A percentile compares a stretch with the other conserved stretches of the same genome.
phyloP scores from a whole-genome alignment of 2,329 filamentous ascomycete genomes.

The Diplodia intermedia region DNA sequence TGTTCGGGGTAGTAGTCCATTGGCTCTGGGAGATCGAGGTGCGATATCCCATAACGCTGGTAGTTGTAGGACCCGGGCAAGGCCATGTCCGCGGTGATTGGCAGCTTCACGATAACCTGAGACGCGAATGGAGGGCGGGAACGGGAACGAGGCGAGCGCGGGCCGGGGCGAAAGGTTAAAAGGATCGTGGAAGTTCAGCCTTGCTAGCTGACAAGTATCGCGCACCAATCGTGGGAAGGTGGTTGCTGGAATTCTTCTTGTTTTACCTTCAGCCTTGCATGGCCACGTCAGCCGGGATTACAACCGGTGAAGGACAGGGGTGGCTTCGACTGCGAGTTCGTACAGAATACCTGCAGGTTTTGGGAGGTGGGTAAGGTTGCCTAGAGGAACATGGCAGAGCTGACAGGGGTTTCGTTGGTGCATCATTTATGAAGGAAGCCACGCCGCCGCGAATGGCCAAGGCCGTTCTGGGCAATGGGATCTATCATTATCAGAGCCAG shows the following conservation, averaged over 20 bases:
- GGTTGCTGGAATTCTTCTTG: neutral
- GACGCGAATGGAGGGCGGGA: slow-evolving; percentile 3
- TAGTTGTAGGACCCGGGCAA: neutral
- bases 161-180: neutral
- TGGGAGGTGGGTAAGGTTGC: neutral
- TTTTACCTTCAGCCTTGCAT: slow-evolving; percentile 10
- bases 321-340: slow-evolving; percentile 4
- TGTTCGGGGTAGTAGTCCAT: neutral
- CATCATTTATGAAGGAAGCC: neutral
- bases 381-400: neutral
- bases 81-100: neutral
- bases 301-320: neutral
- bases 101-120: neutral
- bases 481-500: neutral
- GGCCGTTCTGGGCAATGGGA: neutral
- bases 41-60: neutral
- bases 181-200: neutral
- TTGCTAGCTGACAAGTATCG: neutral
- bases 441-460: neutral
- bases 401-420: neutral
- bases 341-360: neutral
- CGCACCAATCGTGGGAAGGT: neutral
- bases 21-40: neutral
- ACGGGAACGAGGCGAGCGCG: neutral
- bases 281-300: slow-evolving; percentile 12